Conservation (phyloP, 305 asterid genomes). For the Fraxinus greggii region DNA sequence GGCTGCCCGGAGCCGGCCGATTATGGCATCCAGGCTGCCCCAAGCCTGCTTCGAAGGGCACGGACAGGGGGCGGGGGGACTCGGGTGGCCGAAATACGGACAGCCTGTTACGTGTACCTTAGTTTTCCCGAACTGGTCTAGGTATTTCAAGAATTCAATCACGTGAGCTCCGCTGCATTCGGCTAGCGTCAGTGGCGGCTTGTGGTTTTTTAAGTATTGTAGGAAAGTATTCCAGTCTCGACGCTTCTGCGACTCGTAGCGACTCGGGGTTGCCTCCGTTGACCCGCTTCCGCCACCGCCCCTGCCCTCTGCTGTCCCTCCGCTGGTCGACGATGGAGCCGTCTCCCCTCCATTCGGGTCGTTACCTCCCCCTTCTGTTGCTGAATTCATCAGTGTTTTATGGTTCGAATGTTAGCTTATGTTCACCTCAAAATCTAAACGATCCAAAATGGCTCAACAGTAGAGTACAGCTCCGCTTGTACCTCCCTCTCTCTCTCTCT, state of each 20-base stretch:
- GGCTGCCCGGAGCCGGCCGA: conserved; percentile 30
- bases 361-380: conserved; percentile 34
- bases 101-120: conserved; percentile 40
- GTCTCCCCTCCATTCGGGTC: conserved; percentile 29
- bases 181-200: conserved; percentile 39
- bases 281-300: conserved; percentile 28
- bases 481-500: not conserved
- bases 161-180: conserved; percentile 47
- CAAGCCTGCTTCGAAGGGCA: conserved; percentile 42
- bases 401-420: not conserved
- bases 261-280: conserved; percentile 50
- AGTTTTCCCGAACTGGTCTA: conserved; percentile 49
- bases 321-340: conserved; percentile 27
- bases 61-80: conserved; percentile 37
- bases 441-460: not conserved
- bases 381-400: conserved; percentile 38
- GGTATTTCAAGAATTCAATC: conserved; percentile 43
- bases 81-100: conserved; percentile 46
- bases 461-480: not conserved
- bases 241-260: conserved; percentile 43
- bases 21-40: conserved; percentile 51
- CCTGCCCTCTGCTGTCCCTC: not conserved
- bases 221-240: conserved; percentile 67
- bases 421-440: not conserved
- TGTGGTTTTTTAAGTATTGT: conserved; percentile 64